These are phyloP conservation scores for Sergeia podlipaevii DNA, from an alignment of 208 protist genomes.

Conservation along the genomic window DNA sequence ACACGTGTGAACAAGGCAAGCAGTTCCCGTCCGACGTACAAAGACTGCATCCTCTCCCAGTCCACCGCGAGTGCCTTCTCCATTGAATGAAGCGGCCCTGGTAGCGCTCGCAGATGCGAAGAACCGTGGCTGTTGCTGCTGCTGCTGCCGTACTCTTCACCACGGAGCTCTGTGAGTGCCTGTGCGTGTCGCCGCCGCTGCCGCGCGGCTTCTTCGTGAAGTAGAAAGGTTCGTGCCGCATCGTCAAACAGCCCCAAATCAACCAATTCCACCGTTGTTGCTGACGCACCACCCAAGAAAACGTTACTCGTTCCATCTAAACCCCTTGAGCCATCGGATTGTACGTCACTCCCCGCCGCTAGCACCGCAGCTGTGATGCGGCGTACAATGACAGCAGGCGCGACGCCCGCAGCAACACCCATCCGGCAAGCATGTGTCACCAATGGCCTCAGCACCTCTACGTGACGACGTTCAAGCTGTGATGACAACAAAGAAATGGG, in stretches of 20 bases:
- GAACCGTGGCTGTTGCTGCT: no score
- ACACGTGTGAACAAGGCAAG: no score
- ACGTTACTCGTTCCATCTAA: neutral
- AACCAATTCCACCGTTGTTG: no score
- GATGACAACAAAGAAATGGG: no score
- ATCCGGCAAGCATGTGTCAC: slow-evolving; percentile 4
- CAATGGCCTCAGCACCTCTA: neutral
- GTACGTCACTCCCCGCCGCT: neutral
- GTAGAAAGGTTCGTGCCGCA: neutral
- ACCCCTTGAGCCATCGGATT: neutral
- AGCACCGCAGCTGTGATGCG: slow-evolving; percentile 5
- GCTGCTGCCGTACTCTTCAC: no score
- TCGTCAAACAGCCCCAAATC: neutral
- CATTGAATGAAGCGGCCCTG: no score
- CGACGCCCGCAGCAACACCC: neutral
- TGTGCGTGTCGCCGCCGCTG: neutral
- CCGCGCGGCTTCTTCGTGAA: neutral
- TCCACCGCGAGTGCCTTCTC: no score
- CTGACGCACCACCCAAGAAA: neutral
- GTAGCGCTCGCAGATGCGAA: no score
- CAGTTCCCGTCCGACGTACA: no score
- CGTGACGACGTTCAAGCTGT: no score
- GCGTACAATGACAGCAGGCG: slow-evolving; percentile 6
- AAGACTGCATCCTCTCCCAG: no score
- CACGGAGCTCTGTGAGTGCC: no score